A percentile compares a stretch with the other conserved stretches of the same genome.
phyloP scores from a whole-genome alignment of 306 rosid genomes.

The Myrica gale region DNA sequence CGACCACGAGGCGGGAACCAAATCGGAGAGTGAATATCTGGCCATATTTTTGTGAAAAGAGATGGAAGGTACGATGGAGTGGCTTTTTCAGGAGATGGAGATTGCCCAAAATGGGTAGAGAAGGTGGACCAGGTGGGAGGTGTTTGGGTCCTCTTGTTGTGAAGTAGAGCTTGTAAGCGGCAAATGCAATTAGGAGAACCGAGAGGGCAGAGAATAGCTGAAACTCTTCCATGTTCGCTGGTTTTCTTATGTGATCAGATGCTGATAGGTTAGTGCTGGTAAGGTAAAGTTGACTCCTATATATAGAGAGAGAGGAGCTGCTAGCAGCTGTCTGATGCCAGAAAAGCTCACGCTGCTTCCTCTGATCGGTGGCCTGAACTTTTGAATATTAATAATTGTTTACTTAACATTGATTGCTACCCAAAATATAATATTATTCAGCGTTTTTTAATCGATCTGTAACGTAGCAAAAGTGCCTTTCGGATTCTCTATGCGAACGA shows the following conservation, averaged over 20 bases:
- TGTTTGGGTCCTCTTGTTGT: slow-evolving; percentile 21
- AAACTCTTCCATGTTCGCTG: not conserved
- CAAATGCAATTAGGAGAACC: not conserved
- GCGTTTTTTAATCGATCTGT: too few relatives aligned
- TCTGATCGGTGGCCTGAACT: too few relatives aligned
- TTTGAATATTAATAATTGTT: too few relatives aligned
- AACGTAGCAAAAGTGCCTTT: too few relatives aligned
- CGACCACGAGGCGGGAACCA: slow-evolving; percentile 31
- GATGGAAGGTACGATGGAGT: slow-evolving; percentile 28
- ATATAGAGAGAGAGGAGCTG: too few relatives aligned
- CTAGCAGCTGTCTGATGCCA: too few relatives aligned
- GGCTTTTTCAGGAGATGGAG: slow-evolving; percentile 50
- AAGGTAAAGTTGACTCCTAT: too few relatives aligned
- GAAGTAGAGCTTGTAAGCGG: slow-evolving; percentile 28
- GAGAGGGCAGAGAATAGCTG: not conserved
- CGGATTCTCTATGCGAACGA: too few relatives aligned
- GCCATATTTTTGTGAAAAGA: slow-evolving; percentile 44
- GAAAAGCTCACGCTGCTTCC: too few relatives aligned
- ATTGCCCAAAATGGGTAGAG: slow-evolving; percentile 58
- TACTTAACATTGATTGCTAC: too few relatives aligned
- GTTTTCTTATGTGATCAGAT: not conserved
- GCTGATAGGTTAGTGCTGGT: too few relatives aligned
- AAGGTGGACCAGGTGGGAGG: slow-evolving; percentile 53
- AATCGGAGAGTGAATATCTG: slow-evolving; percentile 29
- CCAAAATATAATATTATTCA: too few relatives aligned